These are phyloP conservation scores for Echinosophora koreensis DNA, from an alignment of 306 rosid genomes.

Conservation along the genomic window DNA sequence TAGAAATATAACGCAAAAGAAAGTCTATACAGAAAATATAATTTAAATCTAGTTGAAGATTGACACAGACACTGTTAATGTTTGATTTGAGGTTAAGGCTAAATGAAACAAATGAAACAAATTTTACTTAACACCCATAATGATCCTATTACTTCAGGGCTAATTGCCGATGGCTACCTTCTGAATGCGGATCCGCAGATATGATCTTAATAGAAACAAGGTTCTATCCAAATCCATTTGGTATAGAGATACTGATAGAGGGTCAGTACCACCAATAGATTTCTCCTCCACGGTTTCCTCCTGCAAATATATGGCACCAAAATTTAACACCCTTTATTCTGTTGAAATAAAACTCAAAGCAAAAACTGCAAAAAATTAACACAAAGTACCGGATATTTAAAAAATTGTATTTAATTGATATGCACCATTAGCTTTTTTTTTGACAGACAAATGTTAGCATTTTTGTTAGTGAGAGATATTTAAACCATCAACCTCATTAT, in stretches of 20 bases:
- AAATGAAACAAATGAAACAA: constrained; percentile 8
- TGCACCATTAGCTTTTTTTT: too few relatives aligned
- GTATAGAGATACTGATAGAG: constrained; percentile 82
- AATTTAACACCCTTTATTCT: not conserved
- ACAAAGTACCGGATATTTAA: not conserved
- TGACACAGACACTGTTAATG: not conserved
- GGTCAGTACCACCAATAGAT: constrained; percentile 60
- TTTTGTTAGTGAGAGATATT: too few relatives aligned
- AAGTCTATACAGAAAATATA: not conserved
- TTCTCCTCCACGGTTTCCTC: constrained; percentile 88
- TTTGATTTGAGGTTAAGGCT: not conserved
- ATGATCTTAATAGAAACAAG: constrained; percentile 83
- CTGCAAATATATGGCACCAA: constrained; percentile 52
- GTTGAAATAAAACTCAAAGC: not conserved
- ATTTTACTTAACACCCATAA: not conserved
- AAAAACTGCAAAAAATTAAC: not conserved
- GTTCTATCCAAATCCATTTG: constrained; percentile 97
- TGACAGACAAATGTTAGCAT: too few relatives aligned
- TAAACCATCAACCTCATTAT: too few relatives aligned
- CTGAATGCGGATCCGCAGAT: constrained; percentile 84
- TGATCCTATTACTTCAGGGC: constrained; percentile 7
- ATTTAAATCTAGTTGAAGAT: constrained; percentile 1
- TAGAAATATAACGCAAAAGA: constrained; percentile 8
- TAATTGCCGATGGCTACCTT: constrained; percentile 61
- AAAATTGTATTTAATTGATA: not conserved